Conservation (phyloP, 768 basidiomycete species). For the Strobilomyces confusus region DNA sequence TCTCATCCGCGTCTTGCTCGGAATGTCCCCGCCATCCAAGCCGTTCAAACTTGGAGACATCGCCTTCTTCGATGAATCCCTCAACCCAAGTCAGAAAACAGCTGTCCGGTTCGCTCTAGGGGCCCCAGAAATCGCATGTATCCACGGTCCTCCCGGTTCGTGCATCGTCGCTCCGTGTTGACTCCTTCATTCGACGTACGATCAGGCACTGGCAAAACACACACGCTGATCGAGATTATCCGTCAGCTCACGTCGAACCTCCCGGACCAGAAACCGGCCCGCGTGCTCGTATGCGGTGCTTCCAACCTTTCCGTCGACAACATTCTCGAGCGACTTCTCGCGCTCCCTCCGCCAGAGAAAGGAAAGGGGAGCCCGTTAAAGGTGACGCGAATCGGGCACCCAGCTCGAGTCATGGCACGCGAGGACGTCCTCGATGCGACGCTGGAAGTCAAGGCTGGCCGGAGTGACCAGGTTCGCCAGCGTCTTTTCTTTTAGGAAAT, state of each 20-base stretch:
- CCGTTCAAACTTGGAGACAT: slow-evolving; percentile 38
- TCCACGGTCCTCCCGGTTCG: slow-evolving; percentile 94
- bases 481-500: background rate
- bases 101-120: slow-evolving; percentile 83
- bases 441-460: slow-evolving; percentile 65
- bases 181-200: background rate
- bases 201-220: slow-evolving; percentile 89
- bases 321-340: slow-evolving; percentile 80
- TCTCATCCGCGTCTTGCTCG: slow-evolving; percentile 69
- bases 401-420: slow-evolving; percentile 82
- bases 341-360: slow-evolving; percentile 49
- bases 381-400: slow-evolving; percentile 91
- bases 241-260: slow-evolving; percentile 66
- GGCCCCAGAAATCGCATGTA: slow-evolving; percentile 80
- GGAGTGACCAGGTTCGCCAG: slow-evolving; percentile 59
- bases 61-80: slow-evolving; percentile 64
- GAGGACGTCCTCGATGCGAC: slow-evolving; percentile 65
- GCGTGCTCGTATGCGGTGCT: slow-evolving; percentile 86
- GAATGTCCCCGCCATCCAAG: slow-evolving; percentile 48
- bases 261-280: slow-evolving; percentile 42
- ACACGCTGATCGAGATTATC: slow-evolving; percentile 91
- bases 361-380: slow-evolving; percentile 42
- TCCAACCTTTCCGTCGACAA: slow-evolving; percentile 96
- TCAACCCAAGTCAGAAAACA: slow-evolving; percentile 82
- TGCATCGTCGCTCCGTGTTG: background rate